Evolutionary conservation across 345 rosid species (phyloP), one percentile per base, ranked within the genome.

Genomic region (Salix exigua): DNA sequence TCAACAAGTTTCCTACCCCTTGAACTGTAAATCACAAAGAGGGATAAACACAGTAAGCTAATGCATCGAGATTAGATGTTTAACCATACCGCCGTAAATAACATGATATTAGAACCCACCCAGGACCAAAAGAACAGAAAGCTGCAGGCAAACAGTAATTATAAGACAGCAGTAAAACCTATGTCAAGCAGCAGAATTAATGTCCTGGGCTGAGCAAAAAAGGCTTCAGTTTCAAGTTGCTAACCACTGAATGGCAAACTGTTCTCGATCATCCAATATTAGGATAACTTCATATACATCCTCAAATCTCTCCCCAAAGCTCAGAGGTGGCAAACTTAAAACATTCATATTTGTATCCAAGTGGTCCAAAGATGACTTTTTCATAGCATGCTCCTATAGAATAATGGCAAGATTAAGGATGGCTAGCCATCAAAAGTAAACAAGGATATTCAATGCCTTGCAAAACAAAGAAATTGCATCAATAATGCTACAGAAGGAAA

Each of bases 191-290:
- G 31, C 25, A 17, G 7, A 70, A 58, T n/a, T 51, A 42, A 58
- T 48, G 66, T 68, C 61, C 40, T 25, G 55, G 23, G 25, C 38
- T 53, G 28, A 78, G 71, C 46, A n/a, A 14, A 76, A n/a, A 31
- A 78, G 63, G 61, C 53, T 69, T 51, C 19, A 64, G 75, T 33
- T 68, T 53, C 62, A 70, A 84, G 71, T 53, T 28, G 86, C 93
- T 73, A 68, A 93, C 97, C 98, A 90, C 42, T 79, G 90, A 74
- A 74, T 67, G 31, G 90, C 88, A 86, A 90, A 93, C 66, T 93
- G 92, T 88, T 93, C 97, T 61, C 94, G 82, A 70, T 91, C 94
- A 86, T 95, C 98, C 79, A 95, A 75, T 77, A 93, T 89, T 80
- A 93, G 79, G 68, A 90, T 78, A 51, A 93, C 91, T 80, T 90